These are phyloP conservation scores for Cryptosporidium parvum DNA, from an alignment of 169 alveolate species.

Conservation along the genomic window DNA sequence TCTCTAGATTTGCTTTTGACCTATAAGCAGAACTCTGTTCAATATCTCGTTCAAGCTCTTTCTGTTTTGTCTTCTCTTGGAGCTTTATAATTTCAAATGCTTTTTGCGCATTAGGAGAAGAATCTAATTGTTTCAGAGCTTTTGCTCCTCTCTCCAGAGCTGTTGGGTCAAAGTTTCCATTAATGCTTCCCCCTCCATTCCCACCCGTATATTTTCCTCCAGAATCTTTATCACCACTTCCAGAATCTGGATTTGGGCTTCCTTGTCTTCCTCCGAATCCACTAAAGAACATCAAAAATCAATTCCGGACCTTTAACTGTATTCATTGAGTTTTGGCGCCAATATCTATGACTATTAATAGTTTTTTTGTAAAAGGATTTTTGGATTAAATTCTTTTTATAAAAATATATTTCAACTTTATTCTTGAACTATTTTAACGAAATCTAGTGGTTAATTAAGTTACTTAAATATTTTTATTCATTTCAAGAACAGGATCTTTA, in stretches of 20 bases:
- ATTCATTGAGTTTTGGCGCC: constrained; percentile 28
- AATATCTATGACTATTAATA: background rate
- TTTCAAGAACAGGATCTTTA: background rate
- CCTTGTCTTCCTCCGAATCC: constrained; percentile 31
- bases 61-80: constrained; percentile 95
- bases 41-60: constrained; percentile 91
- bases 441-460: background rate
- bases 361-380: background rate
- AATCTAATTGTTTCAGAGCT: constrained; percentile 95
- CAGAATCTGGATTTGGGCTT: constrained; percentile 12
- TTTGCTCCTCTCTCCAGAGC: constrained; percentile 99
- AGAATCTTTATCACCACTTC: background rate
- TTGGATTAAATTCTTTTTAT: too few relatives aligned
- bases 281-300: constrained; percentile 32
- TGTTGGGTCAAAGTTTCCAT: constrained; percentile 93
- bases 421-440: background rate
- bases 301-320: background rate
- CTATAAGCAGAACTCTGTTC: constrained; percentile 84
- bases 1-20: constrained; percentile 83
- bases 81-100: constrained; percentile 95
- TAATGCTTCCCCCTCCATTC: constrained; percentile 25
- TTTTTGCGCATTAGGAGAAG: constrained; percentile 92
- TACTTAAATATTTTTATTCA: background rate
- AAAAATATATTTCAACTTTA: too few relatives aligned
- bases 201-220: background rate